Conservation (phyloP, 345 rosid species). For the Litchi chinensis region DNA sequence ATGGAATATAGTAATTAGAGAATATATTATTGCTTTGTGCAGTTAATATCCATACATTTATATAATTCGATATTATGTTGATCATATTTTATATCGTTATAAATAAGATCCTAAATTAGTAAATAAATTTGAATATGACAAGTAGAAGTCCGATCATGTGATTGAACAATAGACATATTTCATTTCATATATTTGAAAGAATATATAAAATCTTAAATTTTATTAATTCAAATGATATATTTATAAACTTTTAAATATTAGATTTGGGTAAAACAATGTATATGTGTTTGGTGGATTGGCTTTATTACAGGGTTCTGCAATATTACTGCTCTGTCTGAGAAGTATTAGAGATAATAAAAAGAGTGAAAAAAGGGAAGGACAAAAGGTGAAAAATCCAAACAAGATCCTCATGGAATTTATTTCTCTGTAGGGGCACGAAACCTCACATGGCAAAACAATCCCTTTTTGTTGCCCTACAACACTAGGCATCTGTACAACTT, state of each 20-base stretch:
- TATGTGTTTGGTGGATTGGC: not conserved
- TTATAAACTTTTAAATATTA: too few relatives aligned
- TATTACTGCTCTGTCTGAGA: not conserved
- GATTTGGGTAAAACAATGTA: not conserved
- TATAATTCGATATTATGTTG: too few relatives aligned
- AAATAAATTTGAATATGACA: too few relatives aligned
- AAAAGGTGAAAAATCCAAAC: slow-evolving; percentile 20
- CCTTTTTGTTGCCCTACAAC: slow-evolving; percentile 28
- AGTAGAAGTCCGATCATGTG: too few relatives aligned
- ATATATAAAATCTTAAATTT: too few relatives aligned
- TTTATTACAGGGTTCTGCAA: too few relatives aligned
- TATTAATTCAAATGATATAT: too few relatives aligned
- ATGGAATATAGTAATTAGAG: not conserved
- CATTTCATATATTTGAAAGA: too few relatives aligned
- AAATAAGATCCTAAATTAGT: not conserved
- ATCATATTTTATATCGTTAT: too few relatives aligned
- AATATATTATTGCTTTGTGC: not conserved
- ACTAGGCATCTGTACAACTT: slow-evolving; percentile 28
- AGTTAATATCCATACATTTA: not conserved
- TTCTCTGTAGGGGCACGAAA: slow-evolving; percentile 28
- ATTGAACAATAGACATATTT: too few relatives aligned
- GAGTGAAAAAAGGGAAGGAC: slow-evolving; percentile 2
- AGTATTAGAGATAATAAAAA: not conserved
- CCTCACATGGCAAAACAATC: slow-evolving; percentile 45
- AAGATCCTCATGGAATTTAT: slow-evolving; percentile 29